Percentiles rank a stretch among this genome's conserved stretches.
These are phyloP conservation scores for Entonaema liquescens DNA, from an alignment of 495 filamentous ascomycete genomes.

Conservation along the genomic window DNA sequence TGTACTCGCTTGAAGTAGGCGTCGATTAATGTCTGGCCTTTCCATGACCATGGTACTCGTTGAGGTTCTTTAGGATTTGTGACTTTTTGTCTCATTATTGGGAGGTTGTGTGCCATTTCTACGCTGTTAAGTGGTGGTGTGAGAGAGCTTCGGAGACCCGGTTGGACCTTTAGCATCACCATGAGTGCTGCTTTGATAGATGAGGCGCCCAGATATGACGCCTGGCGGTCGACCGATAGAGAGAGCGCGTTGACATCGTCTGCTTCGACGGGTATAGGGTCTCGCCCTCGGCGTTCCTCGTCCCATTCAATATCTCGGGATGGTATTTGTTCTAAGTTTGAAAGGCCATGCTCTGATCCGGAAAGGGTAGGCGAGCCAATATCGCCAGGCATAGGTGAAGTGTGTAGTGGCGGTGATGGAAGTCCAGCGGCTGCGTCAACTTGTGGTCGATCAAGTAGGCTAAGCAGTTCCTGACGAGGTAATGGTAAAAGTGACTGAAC, in stretches of 20 bases:
- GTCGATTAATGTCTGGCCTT: slow-evolving; percentile 72
- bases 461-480: slow-evolving; percentile 61
- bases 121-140: slow-evolving; percentile 58
- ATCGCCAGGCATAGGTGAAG: slow-evolving; percentile 53
- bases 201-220: slow-evolving; percentile 83
- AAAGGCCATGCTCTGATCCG: slow-evolving; percentile 55
- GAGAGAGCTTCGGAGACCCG: slow-evolving; percentile 67
- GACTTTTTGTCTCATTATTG: slow-evolving; percentile 58
- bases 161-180: slow-evolving; percentile 81
- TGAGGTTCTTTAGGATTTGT: slow-evolving; percentile 59
- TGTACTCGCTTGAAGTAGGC: slow-evolving; percentile 82
- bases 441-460: slow-evolving; percentile 56
- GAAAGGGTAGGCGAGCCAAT: slow-evolving; percentile 55
- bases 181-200: slow-evolving; percentile 83
- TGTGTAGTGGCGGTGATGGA: slow-evolving; percentile 55
- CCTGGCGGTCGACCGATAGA: slow-evolving; percentile 73
- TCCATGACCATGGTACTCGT: slow-evolving; percentile 65
- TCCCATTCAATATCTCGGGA: slow-evolving; percentile 65
- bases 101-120: slow-evolving; percentile 57
- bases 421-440: slow-evolving; percentile 52
- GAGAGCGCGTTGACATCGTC: slow-evolving; percentile 86
- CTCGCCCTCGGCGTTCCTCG: slow-evolving; percentile 62
- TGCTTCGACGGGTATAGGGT: slow-evolving; percentile 71
- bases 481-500: slow-evolving; percentile 59
- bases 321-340: slow-evolving; percentile 63